Evolutionary conservation across 2,329 filamentous ascomycete species (phyloP).

Genomic region (Claviceps arundinis): DNA sequence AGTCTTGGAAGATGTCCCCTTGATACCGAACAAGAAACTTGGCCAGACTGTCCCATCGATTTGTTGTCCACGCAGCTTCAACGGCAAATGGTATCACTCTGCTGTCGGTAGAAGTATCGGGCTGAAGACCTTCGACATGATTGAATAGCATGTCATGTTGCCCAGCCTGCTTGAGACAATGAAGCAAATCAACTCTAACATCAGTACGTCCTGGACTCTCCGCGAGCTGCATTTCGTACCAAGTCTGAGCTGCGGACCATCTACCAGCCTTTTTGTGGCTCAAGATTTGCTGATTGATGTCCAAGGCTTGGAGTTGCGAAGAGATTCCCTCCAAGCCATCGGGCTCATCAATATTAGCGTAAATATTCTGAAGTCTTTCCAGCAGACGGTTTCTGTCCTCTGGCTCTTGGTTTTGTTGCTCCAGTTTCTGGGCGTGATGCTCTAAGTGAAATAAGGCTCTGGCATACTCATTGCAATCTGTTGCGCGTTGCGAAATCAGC

Average conservation of each 20-base stretch:
- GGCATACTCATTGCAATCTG: constrained; percentile 90
- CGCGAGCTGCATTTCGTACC: constrained; percentile 86
- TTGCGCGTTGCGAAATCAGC: constrained; percentile 63
- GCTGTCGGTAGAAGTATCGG: constrained; percentile 36
- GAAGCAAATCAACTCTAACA: constrained; percentile 69
- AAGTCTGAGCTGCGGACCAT: constrained; percentile 91
- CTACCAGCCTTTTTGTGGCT: constrained; percentile 86
- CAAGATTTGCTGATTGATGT: constrained; percentile 84
- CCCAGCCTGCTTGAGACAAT: constrained; percentile 86
- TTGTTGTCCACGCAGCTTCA: constrained; percentile 84
- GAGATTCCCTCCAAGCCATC: constrained; percentile 94
- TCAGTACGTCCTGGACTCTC: constrained; percentile 66
- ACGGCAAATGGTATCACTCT: constrained; percentile 70
- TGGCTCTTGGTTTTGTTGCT: constrained; percentile 29
- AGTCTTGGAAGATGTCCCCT: constrained; percentile 42
- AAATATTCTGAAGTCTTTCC: constrained; percentile 78
- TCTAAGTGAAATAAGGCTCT: constrained; percentile 91
- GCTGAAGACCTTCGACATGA: constrained; percentile 66
- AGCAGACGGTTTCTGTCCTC: constrained; percentile 53
- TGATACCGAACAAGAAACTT: constrained; percentile 48
- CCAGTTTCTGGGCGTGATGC: constrained; percentile 56
- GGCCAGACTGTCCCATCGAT: constrained; percentile 64
- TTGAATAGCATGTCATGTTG: constrained; percentile 84
- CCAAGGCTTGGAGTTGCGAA: constrained; percentile 70
- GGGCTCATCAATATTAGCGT: constrained; percentile 93